Base-by-base conservation (phyloP, 257 asterid genomes). In the Solanum medicagineum region DNA sequence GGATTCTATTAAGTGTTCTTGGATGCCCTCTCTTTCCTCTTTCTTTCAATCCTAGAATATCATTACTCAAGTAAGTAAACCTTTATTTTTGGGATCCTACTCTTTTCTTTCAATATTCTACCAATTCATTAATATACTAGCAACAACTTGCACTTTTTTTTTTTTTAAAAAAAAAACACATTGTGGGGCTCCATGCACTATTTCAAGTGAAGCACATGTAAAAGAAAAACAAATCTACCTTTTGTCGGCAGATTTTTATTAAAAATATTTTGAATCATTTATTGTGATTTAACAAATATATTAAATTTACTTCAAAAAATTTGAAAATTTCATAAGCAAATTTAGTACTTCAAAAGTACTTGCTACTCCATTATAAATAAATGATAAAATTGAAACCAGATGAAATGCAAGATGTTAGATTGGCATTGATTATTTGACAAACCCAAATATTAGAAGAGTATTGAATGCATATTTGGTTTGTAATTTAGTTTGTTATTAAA, bases 11-110 rank as follows among this genome's bases (percentile, higher is more conserved):
- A 8, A 92, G 95, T 47, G 98, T 94, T 88, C 91, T 94, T 19
- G 98, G 92, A 47, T 94, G 98, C 91, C 98, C 98, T 15, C 98
- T 94, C 62, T 94, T 93, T 65, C 97, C 98, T 49, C 84, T 93
- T 44, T 85, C 95, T 42, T 83, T 87, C 60, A 73, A 85, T 81
- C 91, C 92, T 70, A 84, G 84, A 32, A 85, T 59, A 56, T 89
- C 87, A 81, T 86, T 83, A 68, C 92, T 84, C 87, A 92, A 86
- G 98, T 93, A 85, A 92, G 94, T 63, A 24, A 13, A 24, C 20
- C 13, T 59, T 55, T 22, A 55, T 55, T 55, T 57, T 20, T 0
- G 66, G 29, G 29, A 59, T n/a, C 65, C 29, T 4, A 13, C 4
- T 5, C 20, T 57, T 20, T 3, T 45, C 49, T 42, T 42, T 42